Evolutionary conservation across 441 rosid genomes (phyloP), one percentile per base, ranked within the genome.

Genomic region (Mallotus repandus): DNA sequence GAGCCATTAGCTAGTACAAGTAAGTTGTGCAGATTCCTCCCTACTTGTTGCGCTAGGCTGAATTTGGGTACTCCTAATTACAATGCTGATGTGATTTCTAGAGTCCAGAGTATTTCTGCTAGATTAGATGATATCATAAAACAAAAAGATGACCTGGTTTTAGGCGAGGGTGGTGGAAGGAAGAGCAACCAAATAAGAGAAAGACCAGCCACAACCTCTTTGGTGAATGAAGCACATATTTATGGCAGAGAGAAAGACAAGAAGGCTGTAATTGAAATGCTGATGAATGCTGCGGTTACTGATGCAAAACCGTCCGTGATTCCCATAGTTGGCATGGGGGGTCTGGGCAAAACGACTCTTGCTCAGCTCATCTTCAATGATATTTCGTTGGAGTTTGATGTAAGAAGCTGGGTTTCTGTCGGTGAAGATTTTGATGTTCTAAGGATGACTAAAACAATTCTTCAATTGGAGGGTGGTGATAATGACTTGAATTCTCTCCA

Each of bases 401-500:
- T 25, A 25, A 25, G 29, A 25, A 25, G 29, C 29, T 25, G 29
- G 29, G 29, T 25, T 25, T 25, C 29, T 25, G 29, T 25, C 2
- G 29, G 29, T 25, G 29, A 25, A 25, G 29, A 25, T 25, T 25
- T 25, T 25, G 29, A 25, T 25, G 29, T 25, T 25, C 29, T 0
- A 0, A 25, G 29, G 2, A 25, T 25, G 1, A 25, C 29, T 2
- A 25, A 25, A 25, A 25, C 29, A 25, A 25, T 25, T 25, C 29
- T 25, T 1, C 1, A 25, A 0, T 2, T 25, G 29, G 2, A 25
- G 29, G 57, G 71, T 13, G 49, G 22, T 59, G 32, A 45, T 2
- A 48, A 66, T 7, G 73, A 77, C 59, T 15, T 59, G 11, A 59
- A 70, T 46, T 60, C 21, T 10, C 74, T 63, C 21, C 81, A 74